phyloP scores from a whole-genome alignment of 1,284 basidiomycete genomes.

The Mycosarcoma mackinlayi region DNA sequence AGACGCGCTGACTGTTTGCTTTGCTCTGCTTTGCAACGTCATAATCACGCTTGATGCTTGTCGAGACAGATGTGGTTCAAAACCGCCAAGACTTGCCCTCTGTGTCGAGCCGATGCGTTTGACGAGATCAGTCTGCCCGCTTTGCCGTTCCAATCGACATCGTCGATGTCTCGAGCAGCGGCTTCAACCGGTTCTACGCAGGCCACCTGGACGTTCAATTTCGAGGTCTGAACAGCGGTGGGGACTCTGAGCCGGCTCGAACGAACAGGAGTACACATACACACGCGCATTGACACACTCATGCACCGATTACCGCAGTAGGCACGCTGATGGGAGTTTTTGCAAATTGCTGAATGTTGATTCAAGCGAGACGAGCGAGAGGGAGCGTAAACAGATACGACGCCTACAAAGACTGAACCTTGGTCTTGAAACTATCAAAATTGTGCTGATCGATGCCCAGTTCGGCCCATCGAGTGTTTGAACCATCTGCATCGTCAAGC shows the following conservation, averaged over 20 bases:
- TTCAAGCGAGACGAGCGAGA: no score
- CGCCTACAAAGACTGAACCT: conserved; percentile 14
- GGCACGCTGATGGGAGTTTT: no score
- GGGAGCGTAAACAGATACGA: no score
- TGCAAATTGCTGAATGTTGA: no score
- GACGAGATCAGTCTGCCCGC: conserved; percentile 24
- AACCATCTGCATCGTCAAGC: conserved; percentile 1
- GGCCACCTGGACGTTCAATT: conserved; percentile 15
- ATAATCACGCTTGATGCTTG: no score
- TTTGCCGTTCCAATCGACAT: conserved; percentile 22
- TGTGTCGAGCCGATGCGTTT: conserved; percentile 42
- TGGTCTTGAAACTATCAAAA: conserved; percentile 8
- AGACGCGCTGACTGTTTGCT: no score
- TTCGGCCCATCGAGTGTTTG: conserved; percentile 16
- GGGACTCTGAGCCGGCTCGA: no score
- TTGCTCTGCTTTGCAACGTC: not conserved
- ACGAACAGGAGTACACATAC: no score
- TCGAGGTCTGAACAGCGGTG: not conserved
- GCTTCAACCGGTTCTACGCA: not conserved
- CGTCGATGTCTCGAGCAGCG: not conserved
- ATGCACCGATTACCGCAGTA: no score
- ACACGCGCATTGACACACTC: no score
- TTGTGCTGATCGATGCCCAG: conserved; percentile 12
- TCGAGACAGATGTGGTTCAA: conserved; percentile 40
- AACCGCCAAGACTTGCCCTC: conserved; percentile 42